phyloP scores from a whole-genome alignment of 23 red algal genomes.

The Chondrus crispus region DNA sequence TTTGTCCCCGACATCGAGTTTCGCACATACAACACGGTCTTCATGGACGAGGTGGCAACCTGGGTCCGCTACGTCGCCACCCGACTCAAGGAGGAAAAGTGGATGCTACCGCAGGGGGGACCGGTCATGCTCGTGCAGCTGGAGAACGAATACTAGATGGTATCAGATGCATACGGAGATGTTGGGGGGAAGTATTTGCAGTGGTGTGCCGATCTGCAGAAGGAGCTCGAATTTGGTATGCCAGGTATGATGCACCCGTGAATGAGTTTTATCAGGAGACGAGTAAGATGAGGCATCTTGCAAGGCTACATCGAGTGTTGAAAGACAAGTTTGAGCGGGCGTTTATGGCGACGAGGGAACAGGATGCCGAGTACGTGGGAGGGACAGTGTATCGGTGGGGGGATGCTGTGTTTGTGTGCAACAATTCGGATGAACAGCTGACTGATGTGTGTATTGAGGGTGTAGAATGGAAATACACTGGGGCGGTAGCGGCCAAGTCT shows the following conservation, averaged over 20 bases:
- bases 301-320: conserved; percentile 51
- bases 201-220: conserved; percentile 71
- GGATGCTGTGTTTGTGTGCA: conserved; percentile 64
- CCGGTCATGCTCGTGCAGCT: conserved; percentile 89
- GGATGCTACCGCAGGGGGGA: conserved; percentile 65
- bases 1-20: conserved; percentile 76
- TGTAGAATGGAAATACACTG: too few species aligned
- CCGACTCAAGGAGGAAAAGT: conserved; percentile 14
- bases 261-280: conserved; percentile 73
- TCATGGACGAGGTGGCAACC: conserved; percentile 53
- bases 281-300: conserved; percentile 51
- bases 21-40: conserved; percentile 74
- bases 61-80: conserved; percentile 57
- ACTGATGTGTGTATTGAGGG: too few species aligned
- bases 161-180: conserved; percentile 67
- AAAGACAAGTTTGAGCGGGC: not conserved
- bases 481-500: not conserved
- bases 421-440: too few species aligned
- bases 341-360: not conserved
- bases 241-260: conserved; percentile 84
- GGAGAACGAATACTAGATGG: conserved; percentile 94
- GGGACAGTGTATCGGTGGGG: conserved; percentile 54
- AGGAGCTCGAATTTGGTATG: conserved; percentile 65
- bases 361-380: not conserved
- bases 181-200: conserved; percentile 72